Conservation (phyloP, 2,329 filamentous ascomycete genomes). For the Hypoxylon sp. region DNA sequence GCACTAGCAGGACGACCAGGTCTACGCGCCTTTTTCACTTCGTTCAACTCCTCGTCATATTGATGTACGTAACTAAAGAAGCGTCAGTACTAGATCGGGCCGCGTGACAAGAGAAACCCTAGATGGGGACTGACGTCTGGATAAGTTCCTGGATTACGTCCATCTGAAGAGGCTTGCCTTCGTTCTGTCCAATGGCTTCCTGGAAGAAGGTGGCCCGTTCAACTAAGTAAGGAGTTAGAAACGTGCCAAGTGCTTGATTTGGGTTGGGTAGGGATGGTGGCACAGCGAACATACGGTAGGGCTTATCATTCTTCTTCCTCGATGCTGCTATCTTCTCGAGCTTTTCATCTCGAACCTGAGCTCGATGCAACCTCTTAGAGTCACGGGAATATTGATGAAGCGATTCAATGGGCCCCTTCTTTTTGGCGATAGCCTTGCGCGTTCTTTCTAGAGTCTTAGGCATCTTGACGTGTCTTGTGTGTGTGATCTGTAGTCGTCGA, state of each 20-base stretch:
- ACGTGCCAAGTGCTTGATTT: constrained; percentile 9
- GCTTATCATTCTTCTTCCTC: constrained; percentile 78
- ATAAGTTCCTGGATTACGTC: constrained; percentile 71
- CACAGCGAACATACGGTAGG: constrained; percentile 68
- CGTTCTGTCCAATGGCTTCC: constrained; percentile 67
- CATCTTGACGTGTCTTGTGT: constrained; percentile 63
- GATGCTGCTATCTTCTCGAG: constrained; percentile 77
- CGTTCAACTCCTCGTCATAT: constrained; percentile 76
- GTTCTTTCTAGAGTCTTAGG: constrained; percentile 83
- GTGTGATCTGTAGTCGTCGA: not conserved
- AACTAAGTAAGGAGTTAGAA: constrained; percentile 58
- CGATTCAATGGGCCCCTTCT: constrained; percentile 77
- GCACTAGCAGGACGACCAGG: constrained; percentile 82
- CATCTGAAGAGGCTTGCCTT: constrained; percentile 62
- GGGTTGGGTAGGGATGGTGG: constrained; percentile 7
- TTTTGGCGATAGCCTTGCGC: constrained; percentile 89
- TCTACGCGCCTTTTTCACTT: constrained; percentile 75
- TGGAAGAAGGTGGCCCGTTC: constrained; percentile 79
- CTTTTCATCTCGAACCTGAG: constrained; percentile 83
- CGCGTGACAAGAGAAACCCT: constrained; percentile 1
- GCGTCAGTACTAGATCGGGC: constrained; percentile 38
- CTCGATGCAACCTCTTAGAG: constrained; percentile 82
- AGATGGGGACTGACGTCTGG: constrained; percentile 61
- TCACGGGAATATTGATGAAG: constrained; percentile 92
- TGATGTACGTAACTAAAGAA: constrained; percentile 70